Conservation (phyloP, 495 filamentous ascomycete species). For the Thermochaetoides thermophila region DNA sequence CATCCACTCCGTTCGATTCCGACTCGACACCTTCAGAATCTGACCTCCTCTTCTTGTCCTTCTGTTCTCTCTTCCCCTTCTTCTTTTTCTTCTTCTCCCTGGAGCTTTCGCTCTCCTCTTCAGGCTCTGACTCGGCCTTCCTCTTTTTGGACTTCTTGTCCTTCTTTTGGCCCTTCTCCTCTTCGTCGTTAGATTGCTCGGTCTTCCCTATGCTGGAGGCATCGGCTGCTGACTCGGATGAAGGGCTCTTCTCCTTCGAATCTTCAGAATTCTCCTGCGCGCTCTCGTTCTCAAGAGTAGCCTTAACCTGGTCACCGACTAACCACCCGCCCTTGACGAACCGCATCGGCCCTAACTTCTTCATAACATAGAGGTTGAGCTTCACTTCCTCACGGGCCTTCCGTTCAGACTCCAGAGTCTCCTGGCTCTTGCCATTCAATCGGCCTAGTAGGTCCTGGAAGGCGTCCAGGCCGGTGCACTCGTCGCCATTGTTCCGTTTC, state of each 20-base stretch:
- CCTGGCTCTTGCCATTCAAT: conserved; percentile 73
- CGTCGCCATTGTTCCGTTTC: conserved; percentile 48
- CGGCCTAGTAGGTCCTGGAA: conserved; percentile 76
- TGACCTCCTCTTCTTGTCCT: conserved; percentile 20
- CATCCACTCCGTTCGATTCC: conserved; percentile 15
- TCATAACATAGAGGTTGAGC: conserved; percentile 49
- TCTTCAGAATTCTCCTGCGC: neutral
- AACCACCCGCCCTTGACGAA: conserved; percentile 74
- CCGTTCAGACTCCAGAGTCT: conserved; percentile 48
- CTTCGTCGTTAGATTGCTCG: conserved; percentile 11
- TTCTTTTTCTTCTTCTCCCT: conserved; percentile 22
- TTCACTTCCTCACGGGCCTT: conserved; percentile 44
- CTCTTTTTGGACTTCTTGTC: conserved; percentile 32
- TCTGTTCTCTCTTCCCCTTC: conserved; percentile 26
- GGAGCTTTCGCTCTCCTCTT: conserved; percentile 11
- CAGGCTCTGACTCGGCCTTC: conserved; percentile 19
- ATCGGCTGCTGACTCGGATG: conserved; percentile 8
- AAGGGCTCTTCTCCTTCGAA: neutral
- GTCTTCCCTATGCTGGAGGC: conserved; percentile 9
- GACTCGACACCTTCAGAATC: conserved; percentile 13
- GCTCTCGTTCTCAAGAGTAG: conserved; percentile 5
- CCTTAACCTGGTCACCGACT: conserved; percentile 40
- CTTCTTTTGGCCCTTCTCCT: conserved; percentile 18
- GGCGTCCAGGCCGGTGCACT: conserved; percentile 66
- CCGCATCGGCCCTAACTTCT: conserved; percentile 55